These are phyloP conservation scores for Cladophialophora psammophila DNA, from an alignment of 2,329 filamentous ascomycete genomes.

Conservation along the genomic window DNA sequence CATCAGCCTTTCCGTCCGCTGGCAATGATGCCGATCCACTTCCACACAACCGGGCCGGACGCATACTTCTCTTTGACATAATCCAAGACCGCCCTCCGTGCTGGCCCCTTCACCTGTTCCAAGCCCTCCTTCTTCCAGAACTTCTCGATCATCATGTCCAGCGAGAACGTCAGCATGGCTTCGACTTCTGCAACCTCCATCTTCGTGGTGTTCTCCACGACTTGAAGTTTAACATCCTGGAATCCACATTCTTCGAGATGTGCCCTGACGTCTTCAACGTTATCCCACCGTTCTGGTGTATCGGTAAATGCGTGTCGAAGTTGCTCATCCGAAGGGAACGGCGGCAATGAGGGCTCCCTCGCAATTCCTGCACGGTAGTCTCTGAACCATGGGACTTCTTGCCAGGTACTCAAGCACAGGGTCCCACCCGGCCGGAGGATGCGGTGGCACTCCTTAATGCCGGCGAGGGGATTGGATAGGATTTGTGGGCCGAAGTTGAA, in stretches of 20 bases:
- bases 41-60: slow-evolving; percentile 13
- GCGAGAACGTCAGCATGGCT: slow-evolving; percentile 16
- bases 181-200: slow-evolving; percentile 17
- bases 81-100: slow-evolving; percentile 5
- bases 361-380: slow-evolving; percentile 21
- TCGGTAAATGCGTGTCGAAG: slow-evolving; percentile 15
- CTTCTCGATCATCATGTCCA: slow-evolving; percentile 20
- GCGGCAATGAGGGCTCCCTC: slow-evolving; percentile 13
- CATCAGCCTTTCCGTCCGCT: slow-evolving; percentile 14
- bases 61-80: slow-evolving; percentile 20
- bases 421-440: slow-evolving; percentile 22
- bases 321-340: slow-evolving; percentile 8
- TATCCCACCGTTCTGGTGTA: slow-evolving; percentile 20
- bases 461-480: slow-evolving; percentile 12
- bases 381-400: slow-evolving; percentile 17
- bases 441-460: slow-evolving; percentile 24
- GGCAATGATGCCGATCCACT: slow-evolving; percentile 20
- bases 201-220: slow-evolving; percentile 7
- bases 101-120: background rate
- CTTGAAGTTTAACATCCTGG: slow-evolving; percentile 7
- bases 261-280: slow-evolving; percentile 7
- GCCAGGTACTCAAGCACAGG: slow-evolving; percentile 20
- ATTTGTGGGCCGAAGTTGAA: slow-evolving; percentile 29
- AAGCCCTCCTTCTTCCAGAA: slow-evolving; percentile 23
- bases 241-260: slow-evolving; percentile 18